phyloP scores from a whole-genome alignment of 305 asterid species.

The Fraxinus sp. region DNA sequence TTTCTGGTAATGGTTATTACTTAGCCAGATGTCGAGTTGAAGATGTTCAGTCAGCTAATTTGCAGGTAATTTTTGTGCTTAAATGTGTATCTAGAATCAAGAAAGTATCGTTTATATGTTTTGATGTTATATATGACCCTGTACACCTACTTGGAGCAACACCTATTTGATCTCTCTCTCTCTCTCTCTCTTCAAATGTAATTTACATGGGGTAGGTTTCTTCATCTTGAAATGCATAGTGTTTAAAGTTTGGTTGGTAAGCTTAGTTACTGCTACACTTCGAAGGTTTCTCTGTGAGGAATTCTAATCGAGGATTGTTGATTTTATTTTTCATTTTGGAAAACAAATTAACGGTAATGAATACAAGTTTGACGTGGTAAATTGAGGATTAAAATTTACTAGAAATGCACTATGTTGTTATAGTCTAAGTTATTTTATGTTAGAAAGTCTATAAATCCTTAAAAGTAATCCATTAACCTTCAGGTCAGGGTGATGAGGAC shows the following conservation, averaged over 20 bases:
- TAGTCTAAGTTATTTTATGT: neutral
- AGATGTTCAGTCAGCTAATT: constrained; percentile 43
- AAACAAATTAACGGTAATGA: neutral
- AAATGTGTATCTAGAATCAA: neutral
- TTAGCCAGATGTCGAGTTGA: constrained; percentile 67
- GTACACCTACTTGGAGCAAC: neutral
- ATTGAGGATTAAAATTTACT: neutral
- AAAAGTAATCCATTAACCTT: neutral
- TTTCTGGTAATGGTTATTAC: constrained; percentile 53
- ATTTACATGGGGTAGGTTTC: neutral
- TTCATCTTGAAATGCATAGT: neutral
- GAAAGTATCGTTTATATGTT: neutral
- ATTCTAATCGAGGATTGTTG: neutral
- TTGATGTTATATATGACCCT: neutral
- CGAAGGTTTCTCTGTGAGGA: neutral
- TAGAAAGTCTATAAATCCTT: neutral
- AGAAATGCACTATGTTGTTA: neutral
- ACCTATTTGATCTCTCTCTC: neutral
- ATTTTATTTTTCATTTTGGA: neutral
- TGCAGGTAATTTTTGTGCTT: constrained; percentile 51
- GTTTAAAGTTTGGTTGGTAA: neutral
- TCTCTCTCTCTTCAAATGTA: neutral
- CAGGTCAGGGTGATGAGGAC: neutral
- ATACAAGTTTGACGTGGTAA: neutral
- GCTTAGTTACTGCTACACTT: neutral